phyloP scores from a whole-genome alignment of 2,329 filamentous ascomycete genomes.

The Cladosporium sp. region DNA sequence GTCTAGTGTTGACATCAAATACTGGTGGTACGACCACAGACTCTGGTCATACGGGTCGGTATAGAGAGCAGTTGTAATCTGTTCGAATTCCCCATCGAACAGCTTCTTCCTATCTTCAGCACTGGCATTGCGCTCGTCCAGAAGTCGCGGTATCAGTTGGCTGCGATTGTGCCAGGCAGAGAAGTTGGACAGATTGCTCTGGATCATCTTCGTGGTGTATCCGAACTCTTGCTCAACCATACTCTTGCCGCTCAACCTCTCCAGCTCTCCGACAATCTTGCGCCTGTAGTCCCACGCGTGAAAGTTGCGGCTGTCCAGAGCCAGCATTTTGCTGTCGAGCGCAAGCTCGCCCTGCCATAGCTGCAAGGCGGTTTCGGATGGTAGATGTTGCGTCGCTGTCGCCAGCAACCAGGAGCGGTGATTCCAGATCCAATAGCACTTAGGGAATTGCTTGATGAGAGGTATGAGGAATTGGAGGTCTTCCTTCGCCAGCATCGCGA shows the following conservation, averaged over 20 bases:
- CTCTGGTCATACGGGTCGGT: slow-evolving; percentile 93
- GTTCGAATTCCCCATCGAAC: slow-evolving; percentile 70
- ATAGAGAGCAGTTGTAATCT: slow-evolving; percentile 75
- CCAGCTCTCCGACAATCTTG: slow-evolving; percentile 70
- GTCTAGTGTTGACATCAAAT: slow-evolving; percentile 66
- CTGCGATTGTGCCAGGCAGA: slow-evolving; percentile 94
- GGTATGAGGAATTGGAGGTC: slow-evolving; percentile 83
- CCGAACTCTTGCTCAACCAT: slow-evolving; percentile 78
- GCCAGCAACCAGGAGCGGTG: slow-evolving; percentile 82
- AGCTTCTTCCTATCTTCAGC: slow-evolving; percentile 61
- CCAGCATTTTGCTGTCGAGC: slow-evolving; percentile 83
- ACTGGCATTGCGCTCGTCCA: slow-evolving; percentile 66
- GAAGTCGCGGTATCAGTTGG: slow-evolving; percentile 71
- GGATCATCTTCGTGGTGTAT: slow-evolving; percentile 88
- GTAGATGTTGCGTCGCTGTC: slow-evolving; percentile 63
- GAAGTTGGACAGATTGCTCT: slow-evolving; percentile 85
- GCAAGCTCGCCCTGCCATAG: slow-evolving; percentile 84
- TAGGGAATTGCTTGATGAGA: slow-evolving; percentile 79
- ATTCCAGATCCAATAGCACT: slow-evolving; percentile 99
- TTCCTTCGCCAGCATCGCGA: slow-evolving; percentile 56
- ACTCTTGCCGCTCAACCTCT: slow-evolving; percentile 46
- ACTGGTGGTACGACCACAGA: slow-evolving; percentile 95
- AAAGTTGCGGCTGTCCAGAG: slow-evolving; percentile 83
- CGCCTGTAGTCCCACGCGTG: slow-evolving; percentile 94
- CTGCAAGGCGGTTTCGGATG: slow-evolving; percentile 50